Percentiles rank a stretch among this genome's conserved stretches.
Conservation (phyloP, 2,329 filamentous ascomycete species). For the Grosmannia clavigera region DNA sequence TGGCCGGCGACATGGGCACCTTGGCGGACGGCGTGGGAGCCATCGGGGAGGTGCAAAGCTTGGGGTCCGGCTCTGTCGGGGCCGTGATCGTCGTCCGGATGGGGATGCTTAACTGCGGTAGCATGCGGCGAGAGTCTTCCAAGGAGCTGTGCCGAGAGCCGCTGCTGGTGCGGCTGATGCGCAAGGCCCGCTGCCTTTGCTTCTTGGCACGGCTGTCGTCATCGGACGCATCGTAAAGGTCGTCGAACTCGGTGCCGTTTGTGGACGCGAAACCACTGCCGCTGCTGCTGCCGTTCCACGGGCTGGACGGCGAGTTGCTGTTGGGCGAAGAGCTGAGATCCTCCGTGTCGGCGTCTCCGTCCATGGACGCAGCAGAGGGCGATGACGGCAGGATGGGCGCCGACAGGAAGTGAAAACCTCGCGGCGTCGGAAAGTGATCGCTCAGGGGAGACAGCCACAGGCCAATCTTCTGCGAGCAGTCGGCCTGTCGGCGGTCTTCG, state of each 20-base stretch:
- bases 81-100: slow-evolving; percentile 20
- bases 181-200: slow-evolving; percentile 31
- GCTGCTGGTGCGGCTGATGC: slow-evolving; percentile 22
- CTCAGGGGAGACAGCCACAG: slow-evolving; percentile 47
- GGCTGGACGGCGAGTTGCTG: slow-evolving; percentile 21
- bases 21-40: slow-evolving; percentile 52
- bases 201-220: slow-evolving; percentile 39
- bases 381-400: slow-evolving; percentile 51
- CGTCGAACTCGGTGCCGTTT: slow-evolving; percentile 65
- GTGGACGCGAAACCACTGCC: slow-evolving; percentile 34
- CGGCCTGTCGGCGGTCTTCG: slow-evolving; percentile 8
- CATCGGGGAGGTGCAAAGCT: slow-evolving; percentile 44
- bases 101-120: slow-evolving; percentile 43
- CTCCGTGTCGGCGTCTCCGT: slow-evolving; percentile 22
- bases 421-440: slow-evolving; percentile 61
- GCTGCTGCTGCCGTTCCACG: slow-evolving; percentile 41
- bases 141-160: slow-evolving; percentile 6
- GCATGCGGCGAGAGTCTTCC: slow-evolving; percentile 24
- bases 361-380: slow-evolving; percentile 41
- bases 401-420: slow-evolving; percentile 51
- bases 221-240: slow-evolving; percentile 78
- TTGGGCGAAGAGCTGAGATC: slow-evolving; percentile 21
- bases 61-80: slow-evolving; percentile 24
- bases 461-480: slow-evolving; percentile 35
- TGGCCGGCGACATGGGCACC: slow-evolving; percentile 64